Percentiles rank a stretch among this genome's conserved stretches.
phyloP scores from a whole-genome alignment of 2,329 filamentous ascomycete species.

The Alternaria angustiovoidea region DNA sequence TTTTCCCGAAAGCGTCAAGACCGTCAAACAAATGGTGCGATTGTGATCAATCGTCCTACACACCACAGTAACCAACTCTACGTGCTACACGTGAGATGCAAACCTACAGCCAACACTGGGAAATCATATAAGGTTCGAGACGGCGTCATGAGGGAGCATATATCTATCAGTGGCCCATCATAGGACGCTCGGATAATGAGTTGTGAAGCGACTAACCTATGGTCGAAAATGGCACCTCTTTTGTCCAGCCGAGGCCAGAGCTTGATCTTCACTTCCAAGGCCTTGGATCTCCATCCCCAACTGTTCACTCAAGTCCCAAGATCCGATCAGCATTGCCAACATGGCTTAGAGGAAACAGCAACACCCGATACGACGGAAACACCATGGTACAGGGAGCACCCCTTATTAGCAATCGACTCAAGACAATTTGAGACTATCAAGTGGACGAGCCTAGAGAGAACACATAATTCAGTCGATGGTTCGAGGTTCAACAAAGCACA shows the following conservation, averaged over 20 bases:
- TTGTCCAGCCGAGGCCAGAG: not conserved
- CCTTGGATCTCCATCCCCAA: not conserved
- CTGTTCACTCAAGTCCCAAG: not conserved
- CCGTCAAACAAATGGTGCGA: slow-evolving; percentile 11
- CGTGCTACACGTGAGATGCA: slow-evolving; percentile 4
- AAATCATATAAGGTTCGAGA: not conserved
- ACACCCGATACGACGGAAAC: not conserved
- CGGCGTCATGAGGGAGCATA: not conserved
- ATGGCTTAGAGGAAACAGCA: not conserved
- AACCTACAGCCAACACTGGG: slow-evolving; percentile 4
- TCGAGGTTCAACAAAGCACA: not conserved
- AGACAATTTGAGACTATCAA: not conserved
- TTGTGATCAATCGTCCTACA: slow-evolving; percentile 9
- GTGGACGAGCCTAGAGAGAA: not conserved
- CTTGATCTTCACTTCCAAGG: not conserved
- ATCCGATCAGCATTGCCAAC: not conserved
- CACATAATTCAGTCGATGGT: not conserved
- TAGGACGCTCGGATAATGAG: not conserved
- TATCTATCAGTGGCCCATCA: not conserved
- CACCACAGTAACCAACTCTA: not conserved
- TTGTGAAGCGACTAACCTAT: not conserved
- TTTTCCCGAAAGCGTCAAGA: not conserved
- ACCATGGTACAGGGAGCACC: not conserved
- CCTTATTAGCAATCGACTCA: not conserved
- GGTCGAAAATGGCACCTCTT: not conserved